Base-by-base conservation (phyloP, 2,329 filamentous ascomycete genomes). In the Didymella glomerata region DNA sequence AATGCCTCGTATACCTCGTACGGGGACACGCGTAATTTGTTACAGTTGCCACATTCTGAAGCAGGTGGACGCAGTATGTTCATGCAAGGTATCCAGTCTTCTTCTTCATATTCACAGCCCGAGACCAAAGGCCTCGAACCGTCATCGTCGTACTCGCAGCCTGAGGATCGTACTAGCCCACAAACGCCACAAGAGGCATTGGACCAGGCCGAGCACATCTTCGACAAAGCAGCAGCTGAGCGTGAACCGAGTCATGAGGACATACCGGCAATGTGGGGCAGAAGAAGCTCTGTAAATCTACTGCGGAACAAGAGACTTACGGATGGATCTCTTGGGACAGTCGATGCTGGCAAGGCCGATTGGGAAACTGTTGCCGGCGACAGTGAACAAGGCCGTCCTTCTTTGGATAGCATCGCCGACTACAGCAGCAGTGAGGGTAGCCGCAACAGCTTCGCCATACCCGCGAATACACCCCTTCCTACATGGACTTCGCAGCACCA, bases 261-360 rank as follows among this genome's bases (percentile, higher is more conserved):
- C 4, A 76, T 76, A 40, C 75, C 74, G 45, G 67, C 68, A 6
- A 75, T 76, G 55, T 77, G 75, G 75, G 49, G 65, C n/a, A 65
- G 66, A 41, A 61, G 70, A 41, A 63, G 58, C 22, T 75, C 73
- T 20, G 68, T 67, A 8, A 70, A 69, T 36, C 49, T 71, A n/a
- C 59, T 69, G n/a, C 42, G 48, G 20, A 57, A 56, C n/a, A 55
- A 52, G 24, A 55, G 45, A 38, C 53, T 53, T 16, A 57, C 48
- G 4, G 51, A 46, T 32, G 41, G 27, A n/a, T 61, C 47, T 30
- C 20, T 36, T 0, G 18, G 36, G 28, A 34, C 30, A 4, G 36
- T 13, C 25, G 54, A 67, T 27, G 63, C 65, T 9, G 68, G 71
- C 2, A 68, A 63, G 22, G 67, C 60, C 11, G 76, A 78, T 38